These are phyloP conservation scores for Cercospora citrullina DNA, from an alignment of 2,329 filamentous ascomycete species.

Conservation along the genomic window DNA sequence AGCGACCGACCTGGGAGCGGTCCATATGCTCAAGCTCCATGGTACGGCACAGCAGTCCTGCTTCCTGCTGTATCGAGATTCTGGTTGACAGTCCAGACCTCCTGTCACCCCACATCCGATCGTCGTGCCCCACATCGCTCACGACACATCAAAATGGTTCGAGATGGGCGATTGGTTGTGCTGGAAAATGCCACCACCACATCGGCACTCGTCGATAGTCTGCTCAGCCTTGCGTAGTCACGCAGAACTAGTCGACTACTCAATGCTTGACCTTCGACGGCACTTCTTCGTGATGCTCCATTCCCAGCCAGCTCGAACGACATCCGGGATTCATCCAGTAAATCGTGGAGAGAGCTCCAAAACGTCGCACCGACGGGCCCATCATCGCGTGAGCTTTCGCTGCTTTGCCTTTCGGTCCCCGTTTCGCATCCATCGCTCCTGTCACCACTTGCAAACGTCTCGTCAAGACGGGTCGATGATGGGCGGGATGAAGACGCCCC, in stretches of 20 bases:
- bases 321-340: background rate
- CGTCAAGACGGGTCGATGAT: background rate
- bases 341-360: constrained; percentile 6
- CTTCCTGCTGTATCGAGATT: background rate
- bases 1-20: background rate
- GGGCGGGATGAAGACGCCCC: background rate
- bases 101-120: background rate
- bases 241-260: background rate
- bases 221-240: background rate
- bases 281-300: background rate
- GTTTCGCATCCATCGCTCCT: background rate
- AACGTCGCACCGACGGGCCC: background rate
- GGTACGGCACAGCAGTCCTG: background rate
- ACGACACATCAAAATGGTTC: background rate
- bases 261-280: background rate
- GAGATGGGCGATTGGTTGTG: background rate
- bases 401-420: background rate
- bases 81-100: background rate
- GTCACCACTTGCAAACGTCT: background rate
- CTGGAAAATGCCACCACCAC: background rate
- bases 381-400: background rate
- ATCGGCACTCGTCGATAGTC: background rate
- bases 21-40: background rate
- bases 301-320: background rate
- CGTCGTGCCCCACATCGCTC: background rate